Percentiles rank a stretch among this genome's conserved stretches.
Conservation (phyloP, 2,329 filamentous ascomycete genomes). For the Fusarium marasasianum region DNA sequence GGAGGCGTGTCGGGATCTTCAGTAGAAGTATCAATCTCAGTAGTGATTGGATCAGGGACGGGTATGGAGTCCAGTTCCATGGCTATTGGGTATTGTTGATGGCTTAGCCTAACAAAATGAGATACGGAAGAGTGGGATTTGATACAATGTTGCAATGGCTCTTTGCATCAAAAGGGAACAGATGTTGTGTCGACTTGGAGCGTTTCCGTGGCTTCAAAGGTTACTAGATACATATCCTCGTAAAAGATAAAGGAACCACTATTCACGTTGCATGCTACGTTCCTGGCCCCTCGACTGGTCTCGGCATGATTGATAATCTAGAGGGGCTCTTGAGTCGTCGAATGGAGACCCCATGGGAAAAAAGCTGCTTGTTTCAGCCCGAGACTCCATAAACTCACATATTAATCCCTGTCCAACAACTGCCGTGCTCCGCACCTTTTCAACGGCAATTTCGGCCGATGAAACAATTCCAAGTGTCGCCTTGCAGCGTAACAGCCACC, state of each 20-base stretch:
- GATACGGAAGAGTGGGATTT: too few relatives aligned
- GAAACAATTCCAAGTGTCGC: background rate
- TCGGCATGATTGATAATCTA: background rate
- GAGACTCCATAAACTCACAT: background rate
- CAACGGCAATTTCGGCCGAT: background rate
- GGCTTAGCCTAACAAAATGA: too few relatives aligned
- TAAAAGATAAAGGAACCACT: background rate
- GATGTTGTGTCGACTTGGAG: background rate
- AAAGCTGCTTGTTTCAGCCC: background rate
- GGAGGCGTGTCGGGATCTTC: background rate
- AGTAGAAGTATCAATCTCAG: background rate
- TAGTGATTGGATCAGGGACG: background rate
- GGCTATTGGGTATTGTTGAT: background rate
- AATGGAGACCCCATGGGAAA: background rate
- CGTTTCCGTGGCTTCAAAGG: too few relatives aligned
- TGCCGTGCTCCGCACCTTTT: background rate
- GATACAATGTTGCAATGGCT: too few relatives aligned
- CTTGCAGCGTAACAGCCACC: background rate
- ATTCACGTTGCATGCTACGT: background rate
- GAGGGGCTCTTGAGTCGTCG: background rate
- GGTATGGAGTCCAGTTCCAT: background rate
- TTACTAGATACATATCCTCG: background rate
- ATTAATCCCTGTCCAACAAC: background rate
- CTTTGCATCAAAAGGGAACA: fast-evolving
- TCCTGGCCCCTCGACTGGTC: background rate